Percentiles rank a stretch among this genome's conserved stretches.
These are phyloP conservation scores for Sphaerulina musiva DNA, from an alignment of 2,329 filamentous ascomycete genomes.

Conservation along the genomic window DNA sequence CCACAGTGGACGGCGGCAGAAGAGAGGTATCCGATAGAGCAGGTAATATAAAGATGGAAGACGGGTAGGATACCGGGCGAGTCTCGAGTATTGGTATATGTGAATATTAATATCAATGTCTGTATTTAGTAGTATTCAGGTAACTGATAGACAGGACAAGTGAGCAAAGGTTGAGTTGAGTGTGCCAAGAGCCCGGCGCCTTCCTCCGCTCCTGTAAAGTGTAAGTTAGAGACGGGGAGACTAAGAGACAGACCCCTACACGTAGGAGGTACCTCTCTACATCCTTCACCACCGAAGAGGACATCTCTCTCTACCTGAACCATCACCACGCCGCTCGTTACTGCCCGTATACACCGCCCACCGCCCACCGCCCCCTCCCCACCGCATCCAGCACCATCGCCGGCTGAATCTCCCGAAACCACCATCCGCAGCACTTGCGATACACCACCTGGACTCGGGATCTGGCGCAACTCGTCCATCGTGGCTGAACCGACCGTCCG, in stretches of 20 bases:
- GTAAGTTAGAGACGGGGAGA: no score
- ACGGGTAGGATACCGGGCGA: background rate
- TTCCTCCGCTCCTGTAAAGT: background rate
- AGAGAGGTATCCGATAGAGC: background rate
- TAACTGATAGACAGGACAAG: background rate
- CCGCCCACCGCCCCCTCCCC: background rate
- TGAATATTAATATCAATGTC: background rate
- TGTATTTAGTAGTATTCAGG: background rate
- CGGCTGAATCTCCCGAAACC: background rate
- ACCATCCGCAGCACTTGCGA: background rate
- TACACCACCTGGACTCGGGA: background rate
- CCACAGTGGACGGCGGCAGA: background rate
- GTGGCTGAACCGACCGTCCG: conserved; percentile 16
- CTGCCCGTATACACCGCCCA: conserved; percentile 4
- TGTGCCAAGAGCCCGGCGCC: background rate
- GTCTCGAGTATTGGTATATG: background rate
- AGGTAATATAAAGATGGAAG: background rate
- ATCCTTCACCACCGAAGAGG: no score
- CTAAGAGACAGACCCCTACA: background rate
- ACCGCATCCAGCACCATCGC: background rate
- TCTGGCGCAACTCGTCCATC: conserved; percentile 5
- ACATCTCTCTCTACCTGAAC: background rate
- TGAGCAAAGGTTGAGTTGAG: background rate
- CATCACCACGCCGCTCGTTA: conserved; percentile 10
- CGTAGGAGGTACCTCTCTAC: no score